phyloP scores from a whole-genome alignment of 805 yeast species.

The Lachancea sp. region DNA sequence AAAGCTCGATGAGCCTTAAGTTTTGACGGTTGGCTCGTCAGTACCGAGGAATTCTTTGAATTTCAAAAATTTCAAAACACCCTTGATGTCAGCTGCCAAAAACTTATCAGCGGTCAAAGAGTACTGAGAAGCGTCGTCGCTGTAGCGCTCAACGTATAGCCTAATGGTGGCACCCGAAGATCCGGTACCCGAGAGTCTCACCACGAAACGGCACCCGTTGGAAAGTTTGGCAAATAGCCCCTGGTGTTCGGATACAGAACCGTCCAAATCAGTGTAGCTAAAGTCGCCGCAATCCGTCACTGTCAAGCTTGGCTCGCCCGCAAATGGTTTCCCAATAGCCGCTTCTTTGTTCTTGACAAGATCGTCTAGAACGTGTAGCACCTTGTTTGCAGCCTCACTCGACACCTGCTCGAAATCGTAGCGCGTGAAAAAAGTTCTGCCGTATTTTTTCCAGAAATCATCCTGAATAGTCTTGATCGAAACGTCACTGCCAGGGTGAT shows the following conservation, averaged over 20 bases:
- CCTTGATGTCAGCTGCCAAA: conserved; percentile 53
- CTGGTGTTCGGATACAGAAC: conserved; percentile 80
- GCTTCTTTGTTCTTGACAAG: conserved; percentile 32
- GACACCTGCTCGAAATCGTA: conserved; percentile 86
- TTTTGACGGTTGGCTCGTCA: conserved; percentile 82
- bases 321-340: conserved; percentile 48
- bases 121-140: conserved; percentile 48
- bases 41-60: conserved; percentile 72
- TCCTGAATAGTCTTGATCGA: conserved; percentile 75
- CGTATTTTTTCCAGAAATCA: conserved; percentile 85
- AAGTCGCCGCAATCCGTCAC: conserved; percentile 82
- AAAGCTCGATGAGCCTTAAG: conserved; percentile 35
- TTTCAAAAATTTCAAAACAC: conserved; percentile 61
- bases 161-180: conserved; percentile 97
- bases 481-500: conserved; percentile 50
- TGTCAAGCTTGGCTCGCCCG: conserved; percentile 40
- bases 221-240: conserved; percentile 79
- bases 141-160: conserved; percentile 81
- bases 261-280: conserved; percentile 89
- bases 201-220: conserved; percentile 78
- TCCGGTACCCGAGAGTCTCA: conserved; percentile 94
- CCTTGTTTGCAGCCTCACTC: conserved; percentile 63
- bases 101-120: conserved; percentile 55
- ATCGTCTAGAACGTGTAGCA: conserved; percentile 48
- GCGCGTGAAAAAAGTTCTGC: conserved; percentile 95